A percentile compares a stretch with the other conserved stretches of the same genome.
Evolutionary conservation across 2,329 filamentous ascomycete species (phyloP).

Genomic region (Aspergillus oerlinghausenensis): DNA sequence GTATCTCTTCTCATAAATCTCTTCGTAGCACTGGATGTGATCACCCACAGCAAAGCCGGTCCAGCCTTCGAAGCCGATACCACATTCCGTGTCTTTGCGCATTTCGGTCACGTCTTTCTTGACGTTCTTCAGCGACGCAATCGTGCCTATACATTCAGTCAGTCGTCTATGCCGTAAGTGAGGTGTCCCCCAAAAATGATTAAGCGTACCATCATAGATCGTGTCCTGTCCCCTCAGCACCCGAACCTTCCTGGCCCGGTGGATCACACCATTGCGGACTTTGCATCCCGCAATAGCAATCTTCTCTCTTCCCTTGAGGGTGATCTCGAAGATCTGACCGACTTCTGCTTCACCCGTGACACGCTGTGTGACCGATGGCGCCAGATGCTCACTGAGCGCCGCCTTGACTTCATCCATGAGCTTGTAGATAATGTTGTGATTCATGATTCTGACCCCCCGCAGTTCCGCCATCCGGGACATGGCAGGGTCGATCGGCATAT

Average conservation of each 20-base stretch:
- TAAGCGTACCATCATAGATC: conserved; percentile 72
- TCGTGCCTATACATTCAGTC: conserved; percentile 54
- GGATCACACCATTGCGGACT: conserved; percentile 74
- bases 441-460: conserved; percentile 69
- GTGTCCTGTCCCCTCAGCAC: conserved; percentile 67
- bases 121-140: conserved; percentile 79
- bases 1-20: conserved; percentile 65
- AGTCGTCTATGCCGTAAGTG: conserved; percentile 1
- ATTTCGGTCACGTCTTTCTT: conserved; percentile 90
- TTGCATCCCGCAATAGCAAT: conserved; percentile 81
- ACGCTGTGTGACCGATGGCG: conserved; percentile 60
- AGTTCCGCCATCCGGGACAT: conserved; percentile 67
- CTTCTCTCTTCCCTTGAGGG: conserved; percentile 64
- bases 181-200: not conserved
- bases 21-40: conserved; percentile 81
- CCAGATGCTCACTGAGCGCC: conserved; percentile 64
- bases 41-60: conserved; percentile 75
- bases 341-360: conserved; percentile 88
- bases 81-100: conserved; percentile 90
- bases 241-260: conserved; percentile 59
- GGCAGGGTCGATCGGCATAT: conserved; percentile 62
- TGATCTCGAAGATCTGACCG: conserved; percentile 77
- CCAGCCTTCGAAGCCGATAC: conserved; percentile 78
- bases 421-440: conserved; percentile 66
- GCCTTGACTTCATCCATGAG: conserved; percentile 48